phyloP scores from a whole-genome alignment of 129 eudicot species.

The Daucus carota region DH1_v3.0 NC_030385.2:10453001-10453500 shows the following conservation, averaged over 20 bases:
- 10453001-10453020: slow-evolving; percentile 98
- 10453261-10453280: neutral
- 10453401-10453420: too few species aligned
- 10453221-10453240: neutral
- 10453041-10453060: slow-evolving; percentile 78
- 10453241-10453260: neutral
- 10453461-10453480: too few species aligned
- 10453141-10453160: neutral
- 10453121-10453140: neutral
- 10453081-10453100: slow-evolving; percentile 26
- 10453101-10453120: neutral
- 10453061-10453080: slow-evolving; percentile 81
- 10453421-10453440: too few species aligned
- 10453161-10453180: too few species aligned
- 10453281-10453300: neutral
- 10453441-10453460: too few species aligned
- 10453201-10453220: neutral
- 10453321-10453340: neutral
- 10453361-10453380: too few species aligned
- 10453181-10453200: neutral
- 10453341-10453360: neutral
- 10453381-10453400: too few species aligned
- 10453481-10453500: too few species aligned
- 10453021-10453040: slow-evolving; percentile 89
- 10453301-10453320: neutral